Base-by-base conservation (phyloP, 2,329 filamentous ascomycete species). In the Capronia coronata region DNA sequence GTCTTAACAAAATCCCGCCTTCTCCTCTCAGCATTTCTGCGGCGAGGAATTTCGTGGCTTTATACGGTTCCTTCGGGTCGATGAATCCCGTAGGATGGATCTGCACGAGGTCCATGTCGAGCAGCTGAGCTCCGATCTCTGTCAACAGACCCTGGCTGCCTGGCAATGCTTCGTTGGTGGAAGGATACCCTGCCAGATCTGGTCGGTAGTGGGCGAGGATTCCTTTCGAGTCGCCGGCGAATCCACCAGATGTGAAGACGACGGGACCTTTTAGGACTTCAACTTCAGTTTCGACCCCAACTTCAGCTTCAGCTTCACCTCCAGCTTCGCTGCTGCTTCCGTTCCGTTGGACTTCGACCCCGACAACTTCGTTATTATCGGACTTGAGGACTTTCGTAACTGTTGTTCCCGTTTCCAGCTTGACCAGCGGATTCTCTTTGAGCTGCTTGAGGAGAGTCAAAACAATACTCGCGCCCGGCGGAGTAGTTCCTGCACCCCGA, bases 41-140 rank as follows among this genome's bases (percentile, higher is more conserved):
- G 0, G 80, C 80, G 2, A 84, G 72, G 58, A 84, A 79, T 63
- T 84, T 84, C 41, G 79, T 72, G 27, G 65, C 64, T 0, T 71
- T 69, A 1, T 56, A 57, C 0, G 68, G 65, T 25, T 71, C 69
- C 1, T 69, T 67, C 0, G 75, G 74, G 54, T 83, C 79, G 4
- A 84, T 68, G 59, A 84, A 84, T 0, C 79, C 78, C 0, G 80
- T 83, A 2, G 81, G 80, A 55, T 84, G 81, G 3, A 84, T 71
- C 62, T 84, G 81, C 1, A 84, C 78, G 14, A 64, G 58, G 0
- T 71, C 67, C 71, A 74, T 74, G 53, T 75, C 71, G 1, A 72
- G 49, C 10, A 73, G 46, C 29, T 66, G 62, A 0, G 70, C 71
- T 0, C 71, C 71, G 0, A 69, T 44, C 2, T 52, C 61, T 1